Percentiles rank a stretch among this genome's conserved stretches.
These are phyloP conservation scores for Xylaria curta DNA, from an alignment of 495 filamentous ascomycete genomes.

Conservation along the genomic window DNA sequence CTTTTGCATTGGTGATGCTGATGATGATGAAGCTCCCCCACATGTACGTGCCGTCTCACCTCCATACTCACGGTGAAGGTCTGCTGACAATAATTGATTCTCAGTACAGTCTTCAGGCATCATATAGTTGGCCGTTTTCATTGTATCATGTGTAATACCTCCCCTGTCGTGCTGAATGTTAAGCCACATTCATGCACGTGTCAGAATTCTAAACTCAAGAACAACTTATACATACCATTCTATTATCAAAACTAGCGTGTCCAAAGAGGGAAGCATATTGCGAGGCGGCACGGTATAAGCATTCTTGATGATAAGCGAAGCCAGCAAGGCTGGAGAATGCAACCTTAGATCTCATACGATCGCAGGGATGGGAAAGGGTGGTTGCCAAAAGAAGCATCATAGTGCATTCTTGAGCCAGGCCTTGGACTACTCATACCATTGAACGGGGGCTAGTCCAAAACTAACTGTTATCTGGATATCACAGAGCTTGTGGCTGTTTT, in stretches of 20 bases:
- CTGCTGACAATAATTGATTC: slow-evolving; percentile 1
- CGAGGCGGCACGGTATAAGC: slow-evolving; percentile 3
- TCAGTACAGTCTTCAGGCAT: not conserved
- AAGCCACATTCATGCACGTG: slow-evolving; percentile 21
- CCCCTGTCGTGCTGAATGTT: not conserved
- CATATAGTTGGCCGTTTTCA: no score
- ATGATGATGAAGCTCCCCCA: not conserved
- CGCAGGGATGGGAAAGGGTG: not conserved
- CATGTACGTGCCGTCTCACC: not conserved
- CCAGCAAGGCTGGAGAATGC: slow-evolving; percentile 14
- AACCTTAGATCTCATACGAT: slow-evolving; percentile 10
- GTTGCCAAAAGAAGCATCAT: not conserved
- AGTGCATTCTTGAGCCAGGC: not conserved
- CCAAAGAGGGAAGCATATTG: not conserved
- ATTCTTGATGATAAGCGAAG: not conserved
- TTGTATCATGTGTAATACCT: not conserved
- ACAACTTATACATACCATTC: not conserved
- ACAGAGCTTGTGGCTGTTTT: not conserved
- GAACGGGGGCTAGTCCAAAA: not conserved
- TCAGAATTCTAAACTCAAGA: slow-evolving; percentile 17
- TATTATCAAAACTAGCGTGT: not conserved
- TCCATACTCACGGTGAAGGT: not conserved
- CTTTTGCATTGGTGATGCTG: not conserved
- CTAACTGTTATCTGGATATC: not conserved
- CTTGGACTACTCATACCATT: not conserved